Base-by-base conservation (phyloP, 2,329 filamentous ascomycete species). In the Alternaria brassicae region DNA sequence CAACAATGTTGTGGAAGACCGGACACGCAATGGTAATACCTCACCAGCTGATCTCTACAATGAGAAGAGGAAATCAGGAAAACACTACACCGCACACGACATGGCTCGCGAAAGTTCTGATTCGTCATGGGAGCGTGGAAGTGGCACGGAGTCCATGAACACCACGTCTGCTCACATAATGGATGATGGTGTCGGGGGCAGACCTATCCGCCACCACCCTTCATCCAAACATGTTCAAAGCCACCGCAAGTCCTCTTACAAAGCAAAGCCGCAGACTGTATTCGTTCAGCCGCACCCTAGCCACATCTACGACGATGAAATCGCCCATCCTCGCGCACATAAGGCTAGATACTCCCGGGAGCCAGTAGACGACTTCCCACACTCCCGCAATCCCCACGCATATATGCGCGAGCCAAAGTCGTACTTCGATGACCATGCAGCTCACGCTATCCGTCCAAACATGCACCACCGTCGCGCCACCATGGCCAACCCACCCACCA, bases 111-210 rank as follows among this genome's bases (percentile, higher is more conserved):
- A 58, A 15, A 51, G 5, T 30, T 56, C 53, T 5, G 25, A 32
- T 9, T 58, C 57, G n/a, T 73, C 66, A 2, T 63, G 51, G 44
- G 59, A 67, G 21, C 55, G 62, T 6, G 65, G 62, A 54, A 73
- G 71, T 37, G 69, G 68, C 23, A 71, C 67, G 1, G 62, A 59
- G 8, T 71, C 67, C 9, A 63, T 62, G 37, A 59, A 63, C 15
- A 57, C 58, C 28, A 63, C 66, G 3, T 73, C 71, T 6, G 45
- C 56, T 8, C 65, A 67, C 30, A 68, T 65, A 39, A 60, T 63
- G 27, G 65, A 67, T 10, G 67, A 71, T 40, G 61, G 62, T 28
- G 56, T 72, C 47, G 72, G 71, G 53, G 66, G 65, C 4, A 42
- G 42, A 10, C 62, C 65, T 28, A 25, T 62, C 6, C 58, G 58